phyloP scores from a whole-genome alignment of 1,139 yeast species.

The Magnusiomyces tetraspermus region DNA sequence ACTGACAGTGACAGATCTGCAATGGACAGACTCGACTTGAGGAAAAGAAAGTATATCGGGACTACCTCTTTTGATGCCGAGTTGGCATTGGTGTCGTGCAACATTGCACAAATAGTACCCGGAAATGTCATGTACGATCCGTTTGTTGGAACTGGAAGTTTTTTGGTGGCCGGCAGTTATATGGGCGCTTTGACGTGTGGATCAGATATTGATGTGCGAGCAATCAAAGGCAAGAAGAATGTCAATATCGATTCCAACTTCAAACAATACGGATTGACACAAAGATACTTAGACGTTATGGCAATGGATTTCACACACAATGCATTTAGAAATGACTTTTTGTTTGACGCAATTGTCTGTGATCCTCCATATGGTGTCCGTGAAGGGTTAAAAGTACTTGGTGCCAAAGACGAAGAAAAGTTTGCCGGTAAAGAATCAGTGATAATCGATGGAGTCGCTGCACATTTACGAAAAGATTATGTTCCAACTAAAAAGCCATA shows the following conservation, averaged over 20 bases:
- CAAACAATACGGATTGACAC: slow-evolving; percentile 55
- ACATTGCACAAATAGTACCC: slow-evolving; percentile 63
- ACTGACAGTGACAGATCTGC: slow-evolving; percentile 58
- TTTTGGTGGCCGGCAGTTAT: slow-evolving; percentile 77
- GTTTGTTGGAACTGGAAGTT: slow-evolving; percentile 94
- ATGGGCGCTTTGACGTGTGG: slow-evolving; percentile 79
- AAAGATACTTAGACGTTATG: slow-evolving; percentile 59
- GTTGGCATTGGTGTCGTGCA: slow-evolving; percentile 67
- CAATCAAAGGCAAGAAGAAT: slow-evolving; percentile 54
- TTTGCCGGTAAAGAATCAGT: slow-evolving; percentile 61
- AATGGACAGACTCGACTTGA: slow-evolving; percentile 71
- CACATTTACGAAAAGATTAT: slow-evolving; percentile 70
- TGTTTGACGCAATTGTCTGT: slow-evolving; percentile 74
- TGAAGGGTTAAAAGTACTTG: slow-evolving; percentile 89
- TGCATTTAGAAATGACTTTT: slow-evolving; percentile 55
- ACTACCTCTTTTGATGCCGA: slow-evolving; percentile 92
- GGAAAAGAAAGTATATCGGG: slow-evolving; percentile 79
- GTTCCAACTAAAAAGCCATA: slow-evolving; percentile 91
- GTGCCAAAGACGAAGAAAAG: slow-evolving; percentile 58
- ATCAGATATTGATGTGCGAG: slow-evolving; percentile 83
- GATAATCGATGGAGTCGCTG: slow-evolving; percentile 66
- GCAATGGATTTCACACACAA: slow-evolving; percentile 95
- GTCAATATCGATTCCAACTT: slow-evolving; percentile 56
- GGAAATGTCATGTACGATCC: slow-evolving; percentile 82
- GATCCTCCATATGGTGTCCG: slow-evolving; percentile 98